phyloP scores from a whole-genome alignment of 139 green algal genomes.

The Coelastrella sp. region DNA sequence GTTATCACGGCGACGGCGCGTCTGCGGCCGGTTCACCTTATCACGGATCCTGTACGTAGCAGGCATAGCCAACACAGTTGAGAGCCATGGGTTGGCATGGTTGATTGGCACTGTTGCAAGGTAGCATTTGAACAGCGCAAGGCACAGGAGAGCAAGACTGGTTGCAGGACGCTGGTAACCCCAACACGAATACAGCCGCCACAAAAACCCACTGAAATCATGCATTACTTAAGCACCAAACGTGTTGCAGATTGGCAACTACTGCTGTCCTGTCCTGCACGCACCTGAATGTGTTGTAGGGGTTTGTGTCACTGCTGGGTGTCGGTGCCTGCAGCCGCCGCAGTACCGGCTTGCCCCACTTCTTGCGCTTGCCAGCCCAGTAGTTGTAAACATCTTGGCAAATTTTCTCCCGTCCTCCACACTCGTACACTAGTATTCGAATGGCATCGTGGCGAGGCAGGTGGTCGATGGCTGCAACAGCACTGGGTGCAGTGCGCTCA shows the following conservation, averaged over 20 bases:
- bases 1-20: constrained; percentile 86
- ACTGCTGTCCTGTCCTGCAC: too few species aligned
- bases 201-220: too few species aligned
- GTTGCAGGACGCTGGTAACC: too few species aligned
- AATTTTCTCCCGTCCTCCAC: constrained; percentile 48
- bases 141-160: too few species aligned
- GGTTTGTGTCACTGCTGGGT: constrained; percentile 88
- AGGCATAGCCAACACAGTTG: too few species aligned
- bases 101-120: too few species aligned
- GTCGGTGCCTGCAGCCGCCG: constrained; percentile 88
- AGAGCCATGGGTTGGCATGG: too few species aligned
- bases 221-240: too few species aligned
- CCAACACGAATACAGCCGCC: too few species aligned
- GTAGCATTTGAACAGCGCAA: too few species aligned
- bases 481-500: constrained; percentile 52
- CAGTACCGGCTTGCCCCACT: constrained; percentile 86
- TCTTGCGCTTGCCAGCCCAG: constrained; percentile 89
- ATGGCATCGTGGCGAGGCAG: constrained; percentile 77
- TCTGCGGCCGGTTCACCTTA: constrained; percentile 91
- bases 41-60: constrained; percentile 88
- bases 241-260: too few species aligned
- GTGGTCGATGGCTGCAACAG: constrained; percentile 78
- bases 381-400: constrained; percentile 89
- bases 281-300: constrained; percentile 95
- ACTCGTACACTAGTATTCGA: constrained; percentile 60